A percentile compares a stretch with the other conserved stretches of the same genome.
phyloP scores from a whole-genome alignment of 495 filamentous ascomycete genomes.

The Trichoderma reesei region DNA sequence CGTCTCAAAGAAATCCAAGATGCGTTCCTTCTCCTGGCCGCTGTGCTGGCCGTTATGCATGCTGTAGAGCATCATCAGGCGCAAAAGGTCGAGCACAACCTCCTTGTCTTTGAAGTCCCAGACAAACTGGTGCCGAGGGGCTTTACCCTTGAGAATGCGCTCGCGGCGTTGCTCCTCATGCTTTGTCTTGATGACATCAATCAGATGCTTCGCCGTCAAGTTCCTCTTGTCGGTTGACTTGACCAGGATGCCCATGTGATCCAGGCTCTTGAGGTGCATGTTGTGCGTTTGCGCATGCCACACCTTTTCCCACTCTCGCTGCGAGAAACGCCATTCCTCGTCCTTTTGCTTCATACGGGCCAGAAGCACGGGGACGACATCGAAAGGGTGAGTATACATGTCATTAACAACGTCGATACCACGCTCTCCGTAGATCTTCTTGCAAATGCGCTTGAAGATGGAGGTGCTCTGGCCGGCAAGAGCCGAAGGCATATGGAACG shows the following conservation, averaged over 20 bases:
- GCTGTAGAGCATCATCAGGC: slow-evolving; percentile 66
- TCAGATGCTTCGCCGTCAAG: slow-evolving; percentile 75
- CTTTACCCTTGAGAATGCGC: slow-evolving; percentile 47
- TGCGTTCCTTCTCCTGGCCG: slow-evolving; percentile 60
- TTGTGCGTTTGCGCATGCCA: slow-evolving; percentile 90
- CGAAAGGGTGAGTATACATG: slow-evolving; percentile 70
- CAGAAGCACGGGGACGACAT: slow-evolving; percentile 77
- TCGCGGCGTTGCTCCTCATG: slow-evolving; percentile 72
- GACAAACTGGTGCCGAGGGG: slow-evolving; percentile 60
- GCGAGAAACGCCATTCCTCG: slow-evolving; percentile 92
- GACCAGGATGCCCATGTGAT: slow-evolving; percentile 84
- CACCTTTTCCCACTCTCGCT: slow-evolving; percentile 97
- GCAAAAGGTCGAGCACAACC: slow-evolving; percentile 71
- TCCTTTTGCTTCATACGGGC: slow-evolving; percentile 84
- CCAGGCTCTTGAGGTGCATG: slow-evolving; percentile 89
- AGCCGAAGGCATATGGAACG: slow-evolving; percentile 66
- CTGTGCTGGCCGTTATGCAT: slow-evolving; percentile 58
- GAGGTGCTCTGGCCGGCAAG: slow-evolving; percentile 90
- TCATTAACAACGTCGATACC: slow-evolving; percentile 73
- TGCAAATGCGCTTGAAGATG: slow-evolving; percentile 91
- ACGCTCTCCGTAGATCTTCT: slow-evolving; percentile 94
- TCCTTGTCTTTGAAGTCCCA: slow-evolving; percentile 65
- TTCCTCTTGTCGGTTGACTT: slow-evolving; percentile 81
- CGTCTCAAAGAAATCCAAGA: slow-evolving; percentile 74
- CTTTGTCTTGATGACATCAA: slow-evolving; percentile 75